Conservation (phyloP, 2,329 filamentous ascomycete genomes). For the Aspergillus ochraceoroseus region DNA sequence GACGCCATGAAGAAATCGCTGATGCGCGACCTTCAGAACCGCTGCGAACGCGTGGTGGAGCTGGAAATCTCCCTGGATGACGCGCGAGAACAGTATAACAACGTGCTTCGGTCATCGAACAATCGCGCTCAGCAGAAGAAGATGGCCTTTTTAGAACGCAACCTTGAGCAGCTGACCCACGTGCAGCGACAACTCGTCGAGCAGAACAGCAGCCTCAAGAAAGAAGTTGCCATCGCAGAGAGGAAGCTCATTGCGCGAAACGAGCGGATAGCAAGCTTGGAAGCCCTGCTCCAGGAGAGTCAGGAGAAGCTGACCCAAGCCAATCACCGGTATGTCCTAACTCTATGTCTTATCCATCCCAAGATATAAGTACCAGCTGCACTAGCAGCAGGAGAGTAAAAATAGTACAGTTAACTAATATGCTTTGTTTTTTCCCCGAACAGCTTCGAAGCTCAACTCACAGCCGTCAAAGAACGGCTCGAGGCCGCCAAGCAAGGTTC, state of each 20-base stretch:
- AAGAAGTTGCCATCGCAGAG: constrained; percentile 98
- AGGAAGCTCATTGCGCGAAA: constrained; percentile 94
- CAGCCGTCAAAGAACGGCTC: constrained; percentile 93
- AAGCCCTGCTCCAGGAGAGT: constrained; percentile 87
- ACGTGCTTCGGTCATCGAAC: constrained; percentile 91
- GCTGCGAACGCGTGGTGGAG: constrained; percentile 95
- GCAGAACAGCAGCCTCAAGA: constrained; percentile 95
- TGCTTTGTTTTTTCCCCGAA: constrained; percentile 12
- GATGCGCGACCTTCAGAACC: constrained; percentile 97
- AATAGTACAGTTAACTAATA: too few species aligned
- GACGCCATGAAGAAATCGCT: constrained; percentile 99
- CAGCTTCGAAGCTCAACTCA: constrained; percentile 95
- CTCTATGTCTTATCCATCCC: constrained; percentile 13
- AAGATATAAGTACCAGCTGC: too few species aligned
- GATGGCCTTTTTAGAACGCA: constrained; percentile 98
- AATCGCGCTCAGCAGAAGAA: constrained; percentile 99
- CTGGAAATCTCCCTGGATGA: constrained; percentile 96
- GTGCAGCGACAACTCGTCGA: constrained; percentile 97
- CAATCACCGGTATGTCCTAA: constrained; percentile 86
- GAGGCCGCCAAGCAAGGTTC: constrained; percentile 91
- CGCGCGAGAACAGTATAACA: constrained; percentile 98
- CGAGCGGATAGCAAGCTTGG: constrained; percentile 91
- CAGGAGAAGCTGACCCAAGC: constrained; percentile 97
- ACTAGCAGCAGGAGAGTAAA: too few species aligned
- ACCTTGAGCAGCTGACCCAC: constrained; percentile 94